A percentile compares a stretch with the other conserved stretches of the same genome.
Conservation (phyloP, 495 filamentous ascomycete species). For the Lindgomyces ingoldianus region DNA sequence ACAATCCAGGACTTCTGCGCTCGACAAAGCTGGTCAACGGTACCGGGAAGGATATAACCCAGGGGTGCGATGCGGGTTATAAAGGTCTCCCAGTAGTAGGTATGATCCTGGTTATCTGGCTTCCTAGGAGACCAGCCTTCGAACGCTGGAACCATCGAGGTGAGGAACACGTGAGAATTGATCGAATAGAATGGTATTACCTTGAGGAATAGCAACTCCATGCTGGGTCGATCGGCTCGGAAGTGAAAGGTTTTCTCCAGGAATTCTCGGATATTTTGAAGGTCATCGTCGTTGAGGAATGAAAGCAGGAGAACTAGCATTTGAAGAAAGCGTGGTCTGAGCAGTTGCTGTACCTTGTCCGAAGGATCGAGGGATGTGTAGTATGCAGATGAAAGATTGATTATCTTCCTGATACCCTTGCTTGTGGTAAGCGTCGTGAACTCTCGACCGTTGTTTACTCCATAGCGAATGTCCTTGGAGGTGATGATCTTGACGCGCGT, state of each 20-base stretch:
- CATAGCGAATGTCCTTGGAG: conserved; percentile 46
- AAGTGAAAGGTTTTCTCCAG: conserved; percentile 43
- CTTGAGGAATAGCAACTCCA: conserved; percentile 44
- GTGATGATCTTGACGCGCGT: conserved; percentile 42
- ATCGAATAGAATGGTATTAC: conserved; percentile 44
- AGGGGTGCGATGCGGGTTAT: conserved; percentile 32
- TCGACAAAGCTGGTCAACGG: conserved; percentile 36
- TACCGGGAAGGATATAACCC: conserved; percentile 43
- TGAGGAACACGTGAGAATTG: conserved; percentile 45
- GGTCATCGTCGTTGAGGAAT: conserved; percentile 44
- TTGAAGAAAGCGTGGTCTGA: conserved; percentile 46
- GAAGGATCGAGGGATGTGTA: conserved; percentile 43
- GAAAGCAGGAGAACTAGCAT: conserved; percentile 46
- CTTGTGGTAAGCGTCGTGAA: conserved; percentile 47
- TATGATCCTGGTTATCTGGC: conserved; percentile 25
- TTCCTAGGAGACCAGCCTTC: conserved; percentile 36
- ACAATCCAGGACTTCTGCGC: conserved; percentile 40
- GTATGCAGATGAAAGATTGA: conserved; percentile 42
- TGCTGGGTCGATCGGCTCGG: conserved; percentile 37
- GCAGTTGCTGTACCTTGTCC: conserved; percentile 36
- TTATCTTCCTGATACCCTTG: conserved; percentile 45
- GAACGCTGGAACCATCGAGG: conserved; percentile 40
- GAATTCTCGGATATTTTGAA: conserved; percentile 40
- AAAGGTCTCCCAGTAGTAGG: conserved; percentile 42
- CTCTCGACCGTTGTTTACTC: conserved; percentile 39